Conservation (phyloP, 148 eudicot species). For the Rhododendron henanense region DNA sequence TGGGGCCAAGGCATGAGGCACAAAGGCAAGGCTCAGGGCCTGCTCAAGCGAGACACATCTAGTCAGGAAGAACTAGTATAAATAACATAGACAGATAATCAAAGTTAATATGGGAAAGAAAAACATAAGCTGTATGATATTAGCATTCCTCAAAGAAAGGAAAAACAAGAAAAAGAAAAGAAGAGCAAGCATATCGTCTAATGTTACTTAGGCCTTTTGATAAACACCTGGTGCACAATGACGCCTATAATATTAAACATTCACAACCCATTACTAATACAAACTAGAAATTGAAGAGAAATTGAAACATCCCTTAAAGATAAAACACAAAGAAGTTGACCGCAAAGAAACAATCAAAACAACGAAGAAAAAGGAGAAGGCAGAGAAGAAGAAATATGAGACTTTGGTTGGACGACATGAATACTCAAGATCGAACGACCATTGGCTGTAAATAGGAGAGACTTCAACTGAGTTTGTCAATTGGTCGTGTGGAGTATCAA, state of each 20-base stretch:
- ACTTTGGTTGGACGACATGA: background rate
- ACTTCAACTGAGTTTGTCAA: background rate
- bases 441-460: background rate
- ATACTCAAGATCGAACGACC: background rate
- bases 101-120: background rate
- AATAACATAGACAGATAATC: background rate
- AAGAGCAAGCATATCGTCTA: background rate
- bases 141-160: background rate
- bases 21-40: background rate
- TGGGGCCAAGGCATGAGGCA: background rate
- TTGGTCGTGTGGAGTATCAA: background rate
- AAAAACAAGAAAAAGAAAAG: background rate
- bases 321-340: background rate
- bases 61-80: background rate
- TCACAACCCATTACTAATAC: background rate
- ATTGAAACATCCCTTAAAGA: background rate
- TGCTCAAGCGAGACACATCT: background rate
- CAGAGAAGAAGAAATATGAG: background rate
- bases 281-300: background rate
- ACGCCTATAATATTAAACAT: no score
- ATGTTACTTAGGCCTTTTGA: background rate
- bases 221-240: background rate
- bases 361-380: background rate
- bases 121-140: background rate
- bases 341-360: background rate